These are phyloP conservation scores for Vigna hirtella DNA, from an alignment of 306 rosid genomes.

Conservation along the genomic window DNA sequence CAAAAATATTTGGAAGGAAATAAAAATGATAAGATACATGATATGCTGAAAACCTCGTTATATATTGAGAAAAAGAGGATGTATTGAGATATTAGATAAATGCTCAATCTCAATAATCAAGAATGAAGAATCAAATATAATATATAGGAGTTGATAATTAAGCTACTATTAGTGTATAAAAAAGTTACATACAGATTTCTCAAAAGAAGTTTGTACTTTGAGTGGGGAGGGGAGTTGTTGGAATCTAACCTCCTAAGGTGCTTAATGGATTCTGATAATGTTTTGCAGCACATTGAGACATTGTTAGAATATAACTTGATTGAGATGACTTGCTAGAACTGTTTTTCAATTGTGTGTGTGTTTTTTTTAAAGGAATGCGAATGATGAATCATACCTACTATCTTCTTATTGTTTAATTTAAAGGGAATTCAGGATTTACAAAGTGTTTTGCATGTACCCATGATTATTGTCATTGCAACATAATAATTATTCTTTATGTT, in stretches of 20 bases:
- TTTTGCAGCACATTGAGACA: neutral
- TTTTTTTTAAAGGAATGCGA: neutral
- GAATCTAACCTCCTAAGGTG: neutral
- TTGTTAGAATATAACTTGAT: slow-evolving; percentile 26
- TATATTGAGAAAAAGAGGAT: neutral
- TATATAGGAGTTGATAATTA: neutral
- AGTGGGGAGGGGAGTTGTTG: neutral
- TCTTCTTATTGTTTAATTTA: slow-evolving; percentile 21
- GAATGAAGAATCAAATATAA: neutral
- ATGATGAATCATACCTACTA: slow-evolving; percentile 15
- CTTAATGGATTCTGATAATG: neutral
- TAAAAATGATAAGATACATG: neutral
- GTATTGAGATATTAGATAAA: neutral
- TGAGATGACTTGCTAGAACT: neutral
- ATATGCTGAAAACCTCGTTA: neutral
- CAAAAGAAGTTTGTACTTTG: neutral
- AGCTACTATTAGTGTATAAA: neutral
- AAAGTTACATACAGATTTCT: neutral
- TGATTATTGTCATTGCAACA: neutral
- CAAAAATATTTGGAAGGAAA: neutral
- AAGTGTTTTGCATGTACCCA: slow-evolving; percentile 15
- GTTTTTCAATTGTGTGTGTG: neutral
- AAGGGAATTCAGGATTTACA: slow-evolving; percentile 1
- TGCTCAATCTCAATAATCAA: neutral
- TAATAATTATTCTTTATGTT: slow-evolving; percentile 1